These are phyloP conservation scores for Xylariaceae sp. DNA, from an alignment of 2,329 filamentous ascomycete species.

Conservation along the genomic window DNA sequence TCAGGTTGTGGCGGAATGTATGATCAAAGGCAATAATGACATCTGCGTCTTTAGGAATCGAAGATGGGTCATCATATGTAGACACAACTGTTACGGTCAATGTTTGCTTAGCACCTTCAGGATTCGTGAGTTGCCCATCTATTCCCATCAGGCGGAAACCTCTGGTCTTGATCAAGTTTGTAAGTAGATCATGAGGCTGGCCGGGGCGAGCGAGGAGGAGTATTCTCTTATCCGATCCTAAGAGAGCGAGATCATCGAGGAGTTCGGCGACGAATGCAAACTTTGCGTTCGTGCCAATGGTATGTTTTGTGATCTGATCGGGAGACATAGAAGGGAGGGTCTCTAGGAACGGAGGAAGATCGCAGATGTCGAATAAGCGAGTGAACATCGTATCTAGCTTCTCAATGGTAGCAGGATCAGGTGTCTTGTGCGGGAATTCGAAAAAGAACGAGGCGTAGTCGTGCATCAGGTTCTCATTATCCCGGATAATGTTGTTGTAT, in stretches of 20 bases:
- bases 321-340: slow-evolving; percentile 41
- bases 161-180: slow-evolving; percentile 42
- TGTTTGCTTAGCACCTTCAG: slow-evolving; percentile 14
- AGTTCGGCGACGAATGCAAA: slow-evolving; percentile 57
- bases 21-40: slow-evolving; percentile 53
- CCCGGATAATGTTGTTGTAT: slow-evolving; percentile 48
- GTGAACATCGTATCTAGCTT: slow-evolving; percentile 51
- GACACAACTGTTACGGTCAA: slow-evolving; percentile 41
- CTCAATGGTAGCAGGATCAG: slow-evolving; percentile 37
- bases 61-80: slow-evolving; percentile 35
- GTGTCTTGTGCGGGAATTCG: slow-evolving; percentile 35
- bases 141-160: slow-evolving; percentile 30
- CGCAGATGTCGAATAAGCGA: slow-evolving; percentile 51
- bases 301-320: slow-evolving; percentile 47
- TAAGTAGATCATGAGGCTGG: slow-evolving; percentile 49
- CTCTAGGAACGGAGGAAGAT: slow-evolving; percentile 51
- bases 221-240: slow-evolving; percentile 41
- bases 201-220: slow-evolving; percentile 51
- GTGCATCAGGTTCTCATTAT: slow-evolving; percentile 40
- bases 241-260: slow-evolving; percentile 40
- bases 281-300: slow-evolving; percentile 55
- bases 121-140: slow-evolving; percentile 19
- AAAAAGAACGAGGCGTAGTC: slow-evolving; percentile 43
- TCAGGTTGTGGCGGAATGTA: slow-evolving; percentile 38
- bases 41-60: slow-evolving; percentile 41